Evolutionary conservation across 306 rosid species (phyloP), one percentile per base, ranked within the genome.

Genomic region (Oxytropis ochrocephala): DNA sequence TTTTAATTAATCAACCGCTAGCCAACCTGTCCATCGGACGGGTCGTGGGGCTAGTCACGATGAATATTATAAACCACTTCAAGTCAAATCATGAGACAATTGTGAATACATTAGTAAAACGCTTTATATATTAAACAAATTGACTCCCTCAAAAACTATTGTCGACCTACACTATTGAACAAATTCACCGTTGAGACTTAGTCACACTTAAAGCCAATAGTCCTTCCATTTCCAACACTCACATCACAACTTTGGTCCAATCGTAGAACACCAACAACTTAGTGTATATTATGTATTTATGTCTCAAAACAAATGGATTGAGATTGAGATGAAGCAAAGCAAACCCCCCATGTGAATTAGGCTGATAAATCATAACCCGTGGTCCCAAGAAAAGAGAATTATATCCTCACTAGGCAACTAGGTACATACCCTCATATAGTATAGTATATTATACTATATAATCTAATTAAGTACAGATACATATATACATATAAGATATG

Each of bases 261-360:
- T 17, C 18, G 13, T 4, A 43, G 30, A 54, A 32, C 17, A 27
- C 52, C 3, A 54, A 32, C 32, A 27, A 64, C 3, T 52, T 39
- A 44, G 16, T 42, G 36, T 5, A 9, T 73, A 14, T 19, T 16
- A 73, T 61, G 44, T 50, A 4, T 44, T 19, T 16, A 73, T 61
- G 44, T 50, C 6, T 44, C 8, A 4, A 16, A 11, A 60, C 32
- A 3, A 53, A 8, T 5, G 29, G 29, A 24, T 24, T 33, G 33
- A 33, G 49, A 74, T 33, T 54, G 68, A 65, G 61, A 75, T 56
- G 61, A 75, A 66, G 29, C 33, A 55, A 55, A 74, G 19, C 63
- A 64, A 52, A 64, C 0, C 17, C 74, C 0, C 27, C 79, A 75
- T 66, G 67, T 75, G 79, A 35, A 27, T 47, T 47, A 36, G 53